Base-by-base conservation (phyloP, 169 alveolate genomes). In the Plasmodium ovale region DNA sequence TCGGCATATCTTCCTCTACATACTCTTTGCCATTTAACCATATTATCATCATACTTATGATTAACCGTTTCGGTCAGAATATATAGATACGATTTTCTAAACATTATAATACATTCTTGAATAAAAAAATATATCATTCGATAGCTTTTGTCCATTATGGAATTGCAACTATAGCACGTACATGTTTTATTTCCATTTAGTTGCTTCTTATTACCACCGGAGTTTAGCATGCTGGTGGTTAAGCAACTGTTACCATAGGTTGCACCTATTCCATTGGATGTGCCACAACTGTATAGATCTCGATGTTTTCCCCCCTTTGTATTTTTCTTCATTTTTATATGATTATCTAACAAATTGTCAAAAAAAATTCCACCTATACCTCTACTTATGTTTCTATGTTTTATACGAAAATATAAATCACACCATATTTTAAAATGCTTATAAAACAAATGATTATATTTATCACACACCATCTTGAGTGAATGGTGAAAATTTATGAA, bases 291-390 rank as follows among this genome's bases (percentile, higher is more conserved):
- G n/a, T n/a, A n/a, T n/a, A n/a, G n/a, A n/a, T n/a, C n/a, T n/a
- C n/a, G n/a, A n/a, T n/a, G n/a, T 44, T 9, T 60, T 25, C 56
- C 77, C 29, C 25, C 35, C 16, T 54, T 82, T 65, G 44, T n/a
- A 53, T 49, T 35, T 29, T 67, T 67, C 53, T 39, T 10, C 6
- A 21, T 58, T 77, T 51, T 65, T 7, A 71, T 65, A 12, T 16
- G 77, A 72, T 87, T 90, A 25, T 74, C 77, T 64, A 94, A 88
- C 56, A 97, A 82, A 73, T 95, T 97, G 69, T 97, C 98, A 79
- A 94, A 97, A 79, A 97, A 97, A 10, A 95, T 95, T 16, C 98
- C 98, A 5, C 98, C 98, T 47, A 97, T 72, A 10, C 98, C 98
- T 53, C 98, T 93, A 10, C 92, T 87, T 67, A 94, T 95, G 51